Conservation (phyloP, 164 flowering plant genomes). For the Euptelea pleiosperma region DNA sequence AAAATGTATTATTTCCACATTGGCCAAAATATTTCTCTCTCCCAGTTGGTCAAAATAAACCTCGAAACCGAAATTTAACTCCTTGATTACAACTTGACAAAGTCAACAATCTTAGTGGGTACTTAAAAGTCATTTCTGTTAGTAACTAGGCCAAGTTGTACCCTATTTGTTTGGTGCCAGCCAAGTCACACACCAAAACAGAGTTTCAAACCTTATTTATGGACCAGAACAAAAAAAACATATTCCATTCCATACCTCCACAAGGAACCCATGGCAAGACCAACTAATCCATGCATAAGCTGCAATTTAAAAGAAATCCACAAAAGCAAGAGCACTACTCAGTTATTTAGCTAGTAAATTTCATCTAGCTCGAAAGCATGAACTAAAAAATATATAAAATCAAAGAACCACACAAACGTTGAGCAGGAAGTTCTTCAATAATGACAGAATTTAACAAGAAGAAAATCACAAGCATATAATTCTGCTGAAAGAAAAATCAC, state of each 20-base stretch:
- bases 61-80: no score
- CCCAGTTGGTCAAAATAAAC: no score
- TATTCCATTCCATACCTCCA: slow-evolving; percentile 75
- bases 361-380: neutral
- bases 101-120: neutral
- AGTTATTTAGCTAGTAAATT: neutral
- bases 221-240: no score
- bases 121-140: neutral
- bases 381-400: neutral
- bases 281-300: slow-evolving; percentile 90
- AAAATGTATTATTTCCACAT: no score
- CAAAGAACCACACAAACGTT: neutral
- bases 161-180: neutral
- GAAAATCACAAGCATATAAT: no score
- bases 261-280: slow-evolving; percentile 80
- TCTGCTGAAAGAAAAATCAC: no score
- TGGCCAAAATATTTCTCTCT: no score
- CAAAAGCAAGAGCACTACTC: neutral
- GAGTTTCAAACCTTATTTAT: neutral
- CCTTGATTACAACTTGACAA: neutral
- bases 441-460: no score
- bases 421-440: no score
- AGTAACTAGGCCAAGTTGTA: neutral
- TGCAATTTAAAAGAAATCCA: slow-evolving; percentile 28
- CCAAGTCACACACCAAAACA: neutral